Conservation (phyloP, 352 stramenopile genomes). For the Phytophthora pistaciae region DNA sequence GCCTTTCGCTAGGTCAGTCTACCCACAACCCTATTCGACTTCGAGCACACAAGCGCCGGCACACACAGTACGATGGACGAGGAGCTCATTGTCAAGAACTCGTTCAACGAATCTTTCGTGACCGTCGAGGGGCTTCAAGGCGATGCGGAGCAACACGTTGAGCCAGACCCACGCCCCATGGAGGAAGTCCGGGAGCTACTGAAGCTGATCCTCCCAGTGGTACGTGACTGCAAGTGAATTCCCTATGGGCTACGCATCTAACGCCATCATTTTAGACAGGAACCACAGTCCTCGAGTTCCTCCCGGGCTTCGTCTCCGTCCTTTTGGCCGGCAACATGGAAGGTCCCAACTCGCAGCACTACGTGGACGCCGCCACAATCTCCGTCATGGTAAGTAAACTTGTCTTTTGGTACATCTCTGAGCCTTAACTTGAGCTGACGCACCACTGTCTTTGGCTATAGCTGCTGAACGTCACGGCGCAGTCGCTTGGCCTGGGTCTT, state of each 20-base stretch:
- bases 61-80: conserved; percentile 9
- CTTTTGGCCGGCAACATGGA: conserved; percentile 69
- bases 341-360: conserved; percentile 54
- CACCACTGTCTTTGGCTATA: conserved; percentile 1
- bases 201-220: conserved; percentile 19
- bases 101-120: conserved; percentile 18
- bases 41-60: background rate
- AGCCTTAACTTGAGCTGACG: background rate
- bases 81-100: conserved; percentile 9
- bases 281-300: conserved; percentile 38
- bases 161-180: conserved; percentile 4
- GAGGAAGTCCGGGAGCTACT: conserved; percentile 14
- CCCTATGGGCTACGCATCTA: background rate
- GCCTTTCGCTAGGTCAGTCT: conserved; percentile 2
- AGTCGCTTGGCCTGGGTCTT: conserved; percentile 66
- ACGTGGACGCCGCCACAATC: conserved; percentile 60
- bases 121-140: background rate
- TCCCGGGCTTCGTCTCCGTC: conserved; percentile 25
- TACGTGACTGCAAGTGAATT: background rate
- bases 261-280: conserved; percentile 8
- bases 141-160: conserved; percentile 1
- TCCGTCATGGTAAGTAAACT: conserved; percentile 51
- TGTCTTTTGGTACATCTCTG: too few species aligned
- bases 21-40: background rate
- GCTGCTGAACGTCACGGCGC: conserved; percentile 71